phyloP scores from a whole-genome alignment of 139 green algal species.

The Raphidocelis subcapitata region DNA sequence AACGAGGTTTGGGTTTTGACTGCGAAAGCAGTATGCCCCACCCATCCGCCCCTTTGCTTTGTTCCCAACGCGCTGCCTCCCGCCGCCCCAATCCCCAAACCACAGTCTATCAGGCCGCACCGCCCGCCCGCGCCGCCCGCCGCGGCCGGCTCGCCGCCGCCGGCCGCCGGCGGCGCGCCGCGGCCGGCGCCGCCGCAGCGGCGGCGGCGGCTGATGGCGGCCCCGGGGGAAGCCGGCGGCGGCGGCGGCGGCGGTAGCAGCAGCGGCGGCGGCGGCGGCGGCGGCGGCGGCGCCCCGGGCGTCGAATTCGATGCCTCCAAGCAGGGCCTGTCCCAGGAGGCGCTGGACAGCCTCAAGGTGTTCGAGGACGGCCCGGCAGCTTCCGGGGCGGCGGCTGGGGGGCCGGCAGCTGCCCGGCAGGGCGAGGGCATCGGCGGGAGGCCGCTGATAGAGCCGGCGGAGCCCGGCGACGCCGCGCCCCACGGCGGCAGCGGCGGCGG shows the following conservation, averaged over 20 bases:
- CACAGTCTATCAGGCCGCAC: constrained; percentile 11
- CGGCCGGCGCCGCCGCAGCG: no score
- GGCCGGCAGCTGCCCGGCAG: neutral
- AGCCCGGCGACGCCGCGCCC: no score
- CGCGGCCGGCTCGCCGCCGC: no score
- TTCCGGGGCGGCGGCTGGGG: neutral
- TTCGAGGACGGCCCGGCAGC: constrained; percentile 17
- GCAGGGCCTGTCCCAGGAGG: constrained; percentile 56
- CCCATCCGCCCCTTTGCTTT: no score
- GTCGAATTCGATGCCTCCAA: constrained; percentile 7
- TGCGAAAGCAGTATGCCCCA: no score
- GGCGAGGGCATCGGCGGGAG: no score
- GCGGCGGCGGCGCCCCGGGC: neutral
- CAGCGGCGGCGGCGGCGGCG: neutral
- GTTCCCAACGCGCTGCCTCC: no score
- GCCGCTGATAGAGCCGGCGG: no score
- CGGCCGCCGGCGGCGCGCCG: no score
- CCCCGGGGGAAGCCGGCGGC: neutral
- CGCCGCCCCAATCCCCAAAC: no score
- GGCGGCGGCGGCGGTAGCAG: neutral
- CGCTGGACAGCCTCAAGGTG: constrained; percentile 26
- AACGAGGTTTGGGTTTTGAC: no score
- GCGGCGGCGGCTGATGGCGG: neutral
- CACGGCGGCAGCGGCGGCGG: no score
- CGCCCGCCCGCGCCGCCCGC: constrained; percentile 6